These are phyloP conservation scores for Punctularia strigosozonata DNA, from an alignment of 768 basidiomycete species.

Conservation along the genomic window DNA sequence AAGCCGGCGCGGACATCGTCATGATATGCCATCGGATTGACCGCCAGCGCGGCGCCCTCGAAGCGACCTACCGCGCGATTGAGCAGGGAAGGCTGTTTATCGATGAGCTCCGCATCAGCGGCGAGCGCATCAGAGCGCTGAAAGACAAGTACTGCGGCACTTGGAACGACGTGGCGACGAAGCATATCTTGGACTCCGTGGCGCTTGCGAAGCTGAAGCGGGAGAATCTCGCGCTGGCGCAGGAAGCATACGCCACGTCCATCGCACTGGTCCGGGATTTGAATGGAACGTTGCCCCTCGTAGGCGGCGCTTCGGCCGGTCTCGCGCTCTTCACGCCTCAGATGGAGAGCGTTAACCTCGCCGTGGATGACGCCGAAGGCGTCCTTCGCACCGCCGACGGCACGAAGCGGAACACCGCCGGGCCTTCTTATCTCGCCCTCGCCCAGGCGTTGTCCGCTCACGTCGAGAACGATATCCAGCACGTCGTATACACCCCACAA, in stretches of 20 bases:
- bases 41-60: constrained; percentile 40
- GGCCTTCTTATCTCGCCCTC: constrained; percentile 41
- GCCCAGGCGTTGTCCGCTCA: constrained; percentile 23
- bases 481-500: constrained; percentile 39
- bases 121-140: constrained; percentile 31
- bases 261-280: constrained; percentile 35
- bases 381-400: constrained; percentile 29
- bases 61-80: constrained; percentile 40
- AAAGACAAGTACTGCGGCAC: constrained; percentile 38
- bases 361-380: constrained; percentile 46
- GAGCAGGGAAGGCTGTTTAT: constrained; percentile 27
- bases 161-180: constrained; percentile 28
- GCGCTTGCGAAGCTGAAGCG: constrained; percentile 26
- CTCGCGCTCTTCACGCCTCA: constrained; percentile 44
- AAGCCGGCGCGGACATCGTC: constrained; percentile 58
- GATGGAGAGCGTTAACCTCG: constrained; percentile 45
- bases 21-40: constrained; percentile 62
- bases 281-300: constrained; percentile 20
- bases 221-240: constrained; percentile 29
- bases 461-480: constrained; percentile 27
- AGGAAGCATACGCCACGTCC: constrained; percentile 32
- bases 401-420: constrained; percentile 42
- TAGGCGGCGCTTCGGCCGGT: constrained; percentile 10
- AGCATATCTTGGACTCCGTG: constrained; percentile 10
- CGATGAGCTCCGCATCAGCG: constrained; percentile 29